Evolutionary conservation across 176 grass and related monocot species (phyloP), one percentile per base, ranked within the genome.

Genomic region (Calamus simplicifolius): DNA sequence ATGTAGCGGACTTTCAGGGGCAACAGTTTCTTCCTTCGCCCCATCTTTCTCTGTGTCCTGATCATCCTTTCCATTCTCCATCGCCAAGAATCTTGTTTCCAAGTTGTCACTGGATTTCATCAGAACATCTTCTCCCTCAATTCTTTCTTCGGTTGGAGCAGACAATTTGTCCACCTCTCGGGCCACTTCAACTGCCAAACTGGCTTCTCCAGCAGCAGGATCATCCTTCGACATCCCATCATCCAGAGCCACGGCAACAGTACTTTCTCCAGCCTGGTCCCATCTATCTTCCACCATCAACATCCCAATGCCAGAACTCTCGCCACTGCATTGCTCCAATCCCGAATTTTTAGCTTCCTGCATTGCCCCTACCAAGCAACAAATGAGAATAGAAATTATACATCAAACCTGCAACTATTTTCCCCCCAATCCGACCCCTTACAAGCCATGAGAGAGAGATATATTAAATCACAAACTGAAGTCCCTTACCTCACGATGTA

Each of bases 261-360:
- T 54, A 52, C 17, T 67, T 54, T 14, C 35, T n/a, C 31, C 54
- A 50, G 7, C 38, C 15, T 54, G n/a, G 17, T 62, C 18, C 1
- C 18, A 62, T 28, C 29, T 21, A 31, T 18, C 53, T 25, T 25
- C 18, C 26, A 61, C 12, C 16, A 18, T n/a, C 16, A 13, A 49
- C 16, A 54, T 72, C 50, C 49, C 50, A 53, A 52, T 27, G 23
- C 18, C 49, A 5, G n/a, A 54, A 27, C 5, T 29, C n/a, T 25
- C 69, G 3, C 72, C 72, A 43, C 82, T 80, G 52, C 64, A 74
- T 73, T 88, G 75, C 69, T 82, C 87, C n/a, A 54, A 66, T 72
- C 77, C 75, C 0, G 25, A 66, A 30, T n/a, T 57, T 50, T 57
- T 55, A 26, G 50, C 74, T 75, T 97, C 87, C 93, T 97, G 84